Evolutionary conservation across 106 monocot species (phyloP).

Genomic region (Narthecium ossifragum): DNA sequence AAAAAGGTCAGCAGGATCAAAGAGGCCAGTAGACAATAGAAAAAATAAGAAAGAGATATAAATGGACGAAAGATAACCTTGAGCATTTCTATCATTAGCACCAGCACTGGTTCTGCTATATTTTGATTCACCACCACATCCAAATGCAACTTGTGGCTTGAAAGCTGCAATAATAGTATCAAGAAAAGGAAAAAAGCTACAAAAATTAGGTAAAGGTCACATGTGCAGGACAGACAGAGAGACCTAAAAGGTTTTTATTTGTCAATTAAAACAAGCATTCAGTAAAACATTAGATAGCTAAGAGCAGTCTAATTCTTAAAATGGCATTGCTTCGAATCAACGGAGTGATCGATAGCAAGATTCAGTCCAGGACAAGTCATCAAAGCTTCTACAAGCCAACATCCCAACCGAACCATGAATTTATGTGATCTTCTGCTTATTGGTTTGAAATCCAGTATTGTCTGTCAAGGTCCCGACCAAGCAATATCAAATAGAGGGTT

Average conservation of each 20-base stretch:
- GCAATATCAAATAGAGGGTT: too few relatives aligned
- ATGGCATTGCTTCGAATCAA: too few relatives aligned
- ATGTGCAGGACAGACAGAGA: neutral
- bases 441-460: too few relatives aligned
- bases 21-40: too few relatives aligned
- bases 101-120: neutral
- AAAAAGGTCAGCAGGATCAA: too few relatives aligned
- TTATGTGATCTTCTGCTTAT: too few relatives aligned
- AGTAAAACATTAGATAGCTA: neutral
- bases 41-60: neutral
- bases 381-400: too few relatives aligned
- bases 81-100: neutral
- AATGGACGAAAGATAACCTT: neutral
- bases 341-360: too few relatives aligned
- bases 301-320: neutral
- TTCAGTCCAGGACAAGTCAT: too few relatives aligned
- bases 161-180: constrained; percentile 7
- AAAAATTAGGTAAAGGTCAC: neutral
- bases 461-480: too few relatives aligned
- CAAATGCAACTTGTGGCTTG: constrained; percentile 12
- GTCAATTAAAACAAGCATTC: neutral
- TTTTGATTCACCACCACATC: neutral
- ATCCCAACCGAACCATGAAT: too few relatives aligned
- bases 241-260: neutral
- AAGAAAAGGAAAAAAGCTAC: neutral